These are phyloP conservation scores for Malbranchea cinnamomea DNA, from an alignment of 2,329 filamentous ascomycete species.

Conservation along the genomic window DNA sequence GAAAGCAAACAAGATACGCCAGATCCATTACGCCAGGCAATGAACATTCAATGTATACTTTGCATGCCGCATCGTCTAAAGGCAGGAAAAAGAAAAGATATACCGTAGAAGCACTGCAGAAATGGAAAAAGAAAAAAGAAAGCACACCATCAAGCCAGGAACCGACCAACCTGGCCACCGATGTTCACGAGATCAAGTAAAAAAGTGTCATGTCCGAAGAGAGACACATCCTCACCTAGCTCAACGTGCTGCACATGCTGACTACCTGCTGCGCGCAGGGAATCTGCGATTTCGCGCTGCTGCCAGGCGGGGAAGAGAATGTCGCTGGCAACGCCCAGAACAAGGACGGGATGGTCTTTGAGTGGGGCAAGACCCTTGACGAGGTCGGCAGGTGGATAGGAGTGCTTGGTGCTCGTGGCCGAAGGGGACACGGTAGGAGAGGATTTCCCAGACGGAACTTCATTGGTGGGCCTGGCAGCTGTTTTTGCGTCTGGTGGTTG, in stretches of 20 bases:
- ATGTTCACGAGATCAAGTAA: slow-evolving; percentile 84
- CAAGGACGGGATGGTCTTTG: slow-evolving; percentile 63
- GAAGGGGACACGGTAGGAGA: slow-evolving; percentile 13
- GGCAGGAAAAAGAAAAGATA: not conserved
- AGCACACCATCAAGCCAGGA: slow-evolving; percentile 44
- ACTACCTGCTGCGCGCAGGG: slow-evolving; percentile 64
- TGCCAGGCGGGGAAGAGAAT: slow-evolving; percentile 98
- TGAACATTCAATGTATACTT: not conserved
- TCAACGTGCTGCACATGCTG: slow-evolving; percentile 73
- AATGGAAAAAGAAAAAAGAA: slow-evolving; percentile 2
- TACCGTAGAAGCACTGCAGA: slow-evolving; percentile 1
- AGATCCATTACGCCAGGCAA: too few species aligned
- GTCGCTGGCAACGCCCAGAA: slow-evolving; percentile 89
- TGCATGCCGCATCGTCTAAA: not conserved
- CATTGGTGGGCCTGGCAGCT: slow-evolving; percentile 14
- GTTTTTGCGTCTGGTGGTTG: slow-evolving; percentile 44
- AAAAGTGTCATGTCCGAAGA: slow-evolving; percentile 96
- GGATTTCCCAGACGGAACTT: slow-evolving; percentile 12
- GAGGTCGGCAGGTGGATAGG: slow-evolving; percentile 62
- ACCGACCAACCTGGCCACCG: slow-evolving; percentile 65
- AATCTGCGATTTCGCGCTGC: slow-evolving; percentile 82
- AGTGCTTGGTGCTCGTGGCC: slow-evolving; percentile 22
- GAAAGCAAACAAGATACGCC: too few species aligned
- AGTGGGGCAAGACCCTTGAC: slow-evolving; percentile 58
- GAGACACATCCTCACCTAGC: slow-evolving; percentile 79